These are phyloP conservation scores for Aspergillus saccharolyticus DNA, from an alignment of 495 filamentous ascomycete species.

Conservation along the genomic window DNA sequence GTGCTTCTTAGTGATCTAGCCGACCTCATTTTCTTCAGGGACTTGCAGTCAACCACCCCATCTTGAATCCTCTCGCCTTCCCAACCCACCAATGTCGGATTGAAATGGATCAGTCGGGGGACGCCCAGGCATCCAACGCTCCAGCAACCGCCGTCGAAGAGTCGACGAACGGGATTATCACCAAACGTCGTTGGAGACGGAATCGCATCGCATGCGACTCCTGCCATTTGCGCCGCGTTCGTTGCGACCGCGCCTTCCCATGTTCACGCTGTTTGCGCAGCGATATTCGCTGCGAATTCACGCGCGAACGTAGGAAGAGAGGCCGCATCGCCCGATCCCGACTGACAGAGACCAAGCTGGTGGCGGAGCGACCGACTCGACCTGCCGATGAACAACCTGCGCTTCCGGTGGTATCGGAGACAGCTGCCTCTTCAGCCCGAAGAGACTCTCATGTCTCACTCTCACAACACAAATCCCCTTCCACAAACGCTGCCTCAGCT, in stretches of 20 bases:
- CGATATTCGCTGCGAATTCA: conserved; percentile 42
- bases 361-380: background rate
- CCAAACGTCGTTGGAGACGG: conserved; percentile 42
- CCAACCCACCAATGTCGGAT: conserved; percentile 22
- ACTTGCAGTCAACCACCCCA: background rate
- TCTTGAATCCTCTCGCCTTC: background rate
- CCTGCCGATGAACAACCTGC: conserved; percentile 5
- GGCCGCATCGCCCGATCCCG: conserved; percentile 40
- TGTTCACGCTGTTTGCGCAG: conserved; percentile 43
- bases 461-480: conserved; percentile 29
- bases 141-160: conserved; percentile 24
- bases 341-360: conserved; percentile 13
- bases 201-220: conserved; percentile 46
- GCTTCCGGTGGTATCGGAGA: conserved; percentile 1
- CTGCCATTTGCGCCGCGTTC: conserved; percentile 43
- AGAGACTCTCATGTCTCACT: conserved; percentile 28
- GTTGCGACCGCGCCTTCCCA: conserved; percentile 46
- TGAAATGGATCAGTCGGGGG: conserved; percentile 38
- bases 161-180: conserved; percentile 22
- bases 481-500: conserved; percentile 33
- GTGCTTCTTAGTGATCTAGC: background rate
- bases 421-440: conserved; percentile 18
- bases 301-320: conserved; percentile 42
- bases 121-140: conserved; percentile 16
- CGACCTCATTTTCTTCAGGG: background rate